A percentile compares a stretch with the other conserved stretches of the same genome.
Conservation (phyloP, 73 alveolate species). For the Paramecium sonneborni region DNA sequence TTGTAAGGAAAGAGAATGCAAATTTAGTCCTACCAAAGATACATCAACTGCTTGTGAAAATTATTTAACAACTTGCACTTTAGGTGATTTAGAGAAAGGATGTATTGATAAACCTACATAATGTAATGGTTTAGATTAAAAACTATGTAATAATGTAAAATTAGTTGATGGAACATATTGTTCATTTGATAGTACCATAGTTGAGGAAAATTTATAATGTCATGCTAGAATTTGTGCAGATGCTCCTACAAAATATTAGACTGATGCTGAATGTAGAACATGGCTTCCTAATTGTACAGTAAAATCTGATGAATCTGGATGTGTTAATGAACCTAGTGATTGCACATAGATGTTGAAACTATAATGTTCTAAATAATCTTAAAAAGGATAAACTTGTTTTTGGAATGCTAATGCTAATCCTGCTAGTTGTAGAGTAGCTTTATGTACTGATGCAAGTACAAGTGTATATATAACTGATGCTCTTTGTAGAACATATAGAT, state of each 20-base stretch:
- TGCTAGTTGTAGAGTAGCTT: conserved; percentile 20
- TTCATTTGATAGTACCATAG: not conserved
- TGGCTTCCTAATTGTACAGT: conserved; percentile 3
- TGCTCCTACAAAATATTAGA: not conserved
- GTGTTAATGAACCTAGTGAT: not conserved
- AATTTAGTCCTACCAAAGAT: not conserved
- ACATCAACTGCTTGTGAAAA: not conserved
- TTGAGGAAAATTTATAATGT: not conserved
- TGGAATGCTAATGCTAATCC: not conserved
- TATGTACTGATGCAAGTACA: conserved; percentile 15
- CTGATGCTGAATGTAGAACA: conserved; percentile 38
- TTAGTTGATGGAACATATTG: not conserved
- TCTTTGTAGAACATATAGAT: not conserved
- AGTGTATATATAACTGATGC: not conserved
- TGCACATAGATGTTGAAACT: not conserved
- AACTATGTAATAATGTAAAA: not conserved
- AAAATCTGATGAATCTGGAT: not conserved
- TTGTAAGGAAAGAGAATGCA: not conserved
- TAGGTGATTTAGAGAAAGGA: not conserved
- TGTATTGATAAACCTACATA: not conserved
- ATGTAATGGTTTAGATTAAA: not conserved
- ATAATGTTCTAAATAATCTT: not conserved
- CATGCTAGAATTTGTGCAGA: conserved; percentile 10
- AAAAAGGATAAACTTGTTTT: not conserved
- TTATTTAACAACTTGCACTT: not conserved